phyloP scores from a whole-genome alignment of 768 basidiomycete genomes.

The Gautieria morchelliformis region DNA sequence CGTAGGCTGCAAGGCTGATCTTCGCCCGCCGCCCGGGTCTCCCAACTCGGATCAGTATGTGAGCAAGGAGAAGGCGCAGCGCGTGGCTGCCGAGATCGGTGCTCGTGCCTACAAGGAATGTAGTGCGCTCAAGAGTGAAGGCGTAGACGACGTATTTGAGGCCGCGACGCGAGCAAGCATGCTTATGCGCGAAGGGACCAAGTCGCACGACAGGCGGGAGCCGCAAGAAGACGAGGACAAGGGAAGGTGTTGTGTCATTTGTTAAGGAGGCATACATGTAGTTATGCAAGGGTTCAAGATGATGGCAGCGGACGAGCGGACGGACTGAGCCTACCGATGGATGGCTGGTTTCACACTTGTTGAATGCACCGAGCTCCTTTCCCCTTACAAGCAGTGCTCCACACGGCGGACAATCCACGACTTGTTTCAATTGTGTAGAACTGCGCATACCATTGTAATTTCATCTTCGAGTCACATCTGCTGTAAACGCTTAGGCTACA shows the following conservation, averaged over 20 bases:
- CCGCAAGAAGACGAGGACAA: slow-evolving; percentile 35
- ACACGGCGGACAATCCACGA: neutral
- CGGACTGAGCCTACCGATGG: neutral
- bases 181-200: slow-evolving; percentile 79
- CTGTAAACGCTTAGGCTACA: neutral
- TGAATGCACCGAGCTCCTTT: neutral
- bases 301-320: neutral
- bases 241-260: slow-evolving; percentile 59
- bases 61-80: slow-evolving; percentile 71
- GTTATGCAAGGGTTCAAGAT: neutral
- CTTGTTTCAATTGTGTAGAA: neutral
- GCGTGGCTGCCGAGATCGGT: slow-evolving; percentile 74
- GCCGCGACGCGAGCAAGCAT: slow-evolving; percentile 94
- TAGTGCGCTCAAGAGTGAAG: slow-evolving; percentile 80
- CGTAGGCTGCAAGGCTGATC: slow-evolving; percentile 92
- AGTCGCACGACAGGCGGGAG: slow-evolving; percentile 25
- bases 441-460: neutral
- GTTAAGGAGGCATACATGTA: slow-evolving; percentile 23
- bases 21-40: slow-evolving; percentile 48
- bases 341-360: neutral
- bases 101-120: slow-evolving; percentile 94
- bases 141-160: slow-evolving; percentile 96
- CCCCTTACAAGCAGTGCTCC: neutral
- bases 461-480: neutral
- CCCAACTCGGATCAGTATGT: slow-evolving; percentile 43